Conservation (phyloP, 225 moss, liverwort and hornwort species). For the Takakia lepidozioides region DNA sequence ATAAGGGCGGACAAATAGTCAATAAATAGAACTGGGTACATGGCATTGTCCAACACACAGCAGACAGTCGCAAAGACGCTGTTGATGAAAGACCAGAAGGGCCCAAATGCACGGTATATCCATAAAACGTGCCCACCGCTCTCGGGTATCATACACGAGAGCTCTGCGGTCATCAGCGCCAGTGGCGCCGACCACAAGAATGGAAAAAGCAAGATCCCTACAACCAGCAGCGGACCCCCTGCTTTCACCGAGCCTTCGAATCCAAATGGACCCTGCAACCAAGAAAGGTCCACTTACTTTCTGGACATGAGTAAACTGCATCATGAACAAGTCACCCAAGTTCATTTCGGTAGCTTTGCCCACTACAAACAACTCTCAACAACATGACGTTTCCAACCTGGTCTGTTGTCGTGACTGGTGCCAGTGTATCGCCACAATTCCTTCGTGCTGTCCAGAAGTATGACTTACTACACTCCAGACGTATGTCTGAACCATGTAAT, state of each 20-base stretch:
- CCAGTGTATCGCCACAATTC: too few relatives aligned
- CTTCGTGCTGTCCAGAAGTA: too few relatives aligned
- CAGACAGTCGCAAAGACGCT: constrained; percentile 74
- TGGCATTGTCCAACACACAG: constrained; percentile 59
- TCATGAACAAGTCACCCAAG: too few relatives aligned
- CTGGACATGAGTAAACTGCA: too few relatives aligned
- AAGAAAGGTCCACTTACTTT: background rate
- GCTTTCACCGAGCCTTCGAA: constrained; percentile 31
- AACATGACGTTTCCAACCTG: too few relatives aligned
- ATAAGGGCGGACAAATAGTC: constrained; percentile 31
- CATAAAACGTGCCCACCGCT: constrained; percentile 89
- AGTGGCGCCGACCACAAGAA: constrained; percentile 54
- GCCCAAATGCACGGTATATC: constrained; percentile 91
- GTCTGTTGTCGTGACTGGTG: too few relatives aligned
- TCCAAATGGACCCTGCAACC: constrained; percentile 56
- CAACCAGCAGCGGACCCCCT: constrained; percentile 59
- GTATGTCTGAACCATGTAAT: too few relatives aligned
- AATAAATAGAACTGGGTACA: constrained; percentile 58
- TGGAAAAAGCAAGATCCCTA: constrained; percentile 27
- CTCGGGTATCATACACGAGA: constrained; percentile 86
- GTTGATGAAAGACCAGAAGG: constrained; percentile 70
- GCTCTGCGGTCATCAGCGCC: constrained; percentile 62
- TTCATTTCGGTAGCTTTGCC: too few relatives aligned
- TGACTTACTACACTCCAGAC: too few relatives aligned
- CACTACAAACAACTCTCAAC: too few relatives aligned